Percentiles rank a stretch among this genome's conserved stretches.
Conservation (phyloP, 1,139 yeast species). For the Zygosaccharomyces sapae region DNA sequence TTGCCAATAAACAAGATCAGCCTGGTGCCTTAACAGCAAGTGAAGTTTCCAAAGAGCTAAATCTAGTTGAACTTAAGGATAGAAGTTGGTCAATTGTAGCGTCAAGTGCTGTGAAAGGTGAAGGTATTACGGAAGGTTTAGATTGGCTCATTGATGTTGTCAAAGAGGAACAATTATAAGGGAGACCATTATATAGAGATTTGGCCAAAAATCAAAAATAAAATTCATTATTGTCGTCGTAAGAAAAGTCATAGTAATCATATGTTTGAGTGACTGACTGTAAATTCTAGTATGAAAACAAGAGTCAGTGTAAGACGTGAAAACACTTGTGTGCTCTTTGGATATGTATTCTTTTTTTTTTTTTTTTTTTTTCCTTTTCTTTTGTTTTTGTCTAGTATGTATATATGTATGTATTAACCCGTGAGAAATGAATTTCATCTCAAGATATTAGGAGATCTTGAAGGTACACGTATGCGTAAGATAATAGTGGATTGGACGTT, state of each 20-base stretch:
- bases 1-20: conserved; percentile 97
- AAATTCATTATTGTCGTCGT: not conserved
- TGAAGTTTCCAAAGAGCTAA: conserved; percentile 84
- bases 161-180: conserved; percentile 75
- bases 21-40: conserved; percentile 94
- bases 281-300: too few relatives aligned
- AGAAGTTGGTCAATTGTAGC: conserved; percentile 98
- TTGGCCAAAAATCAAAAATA: conserved; percentile 1
- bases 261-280: not conserved
- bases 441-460: too few relatives aligned
- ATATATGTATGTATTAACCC: too few relatives aligned
- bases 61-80: conserved; percentile 83
- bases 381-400: too few relatives aligned
- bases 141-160: conserved; percentile 97
- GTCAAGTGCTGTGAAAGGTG: conserved; percentile 93
- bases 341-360: not conserved
- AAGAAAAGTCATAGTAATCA: not conserved
- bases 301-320: too few relatives aligned
- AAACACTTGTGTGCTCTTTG: not conserved
- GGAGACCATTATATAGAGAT: too few relatives aligned
- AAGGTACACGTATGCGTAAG: too few relatives aligned
- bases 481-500: too few relatives aligned
- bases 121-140: conserved; percentile 90
- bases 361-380: not conserved
- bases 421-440: too few relatives aligned